Evolutionary conservation across 1,284 basidiomycete genomes (phyloP), one percentile per base, ranked within the genome.

Genomic region (Mycena citricolor): DNA sequence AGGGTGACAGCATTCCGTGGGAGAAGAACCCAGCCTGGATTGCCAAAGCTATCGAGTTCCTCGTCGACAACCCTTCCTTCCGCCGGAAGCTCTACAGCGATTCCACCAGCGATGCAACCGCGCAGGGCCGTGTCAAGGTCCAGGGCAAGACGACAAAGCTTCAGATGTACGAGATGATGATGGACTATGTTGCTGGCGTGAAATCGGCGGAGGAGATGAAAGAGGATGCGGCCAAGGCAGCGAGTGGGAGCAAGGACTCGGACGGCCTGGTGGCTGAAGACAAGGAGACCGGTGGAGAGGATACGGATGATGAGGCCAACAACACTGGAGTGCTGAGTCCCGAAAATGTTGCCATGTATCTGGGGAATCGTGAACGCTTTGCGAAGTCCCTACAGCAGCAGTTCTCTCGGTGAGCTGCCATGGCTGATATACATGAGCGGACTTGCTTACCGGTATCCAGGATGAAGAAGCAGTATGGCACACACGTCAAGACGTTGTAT

Each of bases 11-110:
- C 12, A 21, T 35, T 14, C 33, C 33, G 7, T 58, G 57, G 58
- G 35, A 24, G 2, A 57, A 58, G 16, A 57, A 57, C 34, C 41
- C 44, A 4, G 23, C 46, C 31, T 61, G 59, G 56, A 61, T 51
- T 1, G 42, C 52, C 46, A 10, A 11, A 2, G 24, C 55, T 8
- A 39, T 17, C 33, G 19, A 35, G 14, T 35, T 12, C 33, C 8
- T 8, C 33, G 19, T 8, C 33, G 33, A 35, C 8, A 17, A 21
- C 19, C 5, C n/a, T 13, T 13, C 8, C 19, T 8, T 8, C 8
- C 8, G 31, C 14, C 31, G 8, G 24, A 35, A 35, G 19, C 12
- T 35, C 8, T 10, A 21, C 19, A 22, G 33, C 5, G 33, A 35
- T 22, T 35, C 33, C 6, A 35, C 33, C 8, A 22, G 24, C 19